Evolutionary conservation across 495 filamentous ascomycete species (phyloP).

Genomic region (Staphylotrichum tortipilum): DNA sequence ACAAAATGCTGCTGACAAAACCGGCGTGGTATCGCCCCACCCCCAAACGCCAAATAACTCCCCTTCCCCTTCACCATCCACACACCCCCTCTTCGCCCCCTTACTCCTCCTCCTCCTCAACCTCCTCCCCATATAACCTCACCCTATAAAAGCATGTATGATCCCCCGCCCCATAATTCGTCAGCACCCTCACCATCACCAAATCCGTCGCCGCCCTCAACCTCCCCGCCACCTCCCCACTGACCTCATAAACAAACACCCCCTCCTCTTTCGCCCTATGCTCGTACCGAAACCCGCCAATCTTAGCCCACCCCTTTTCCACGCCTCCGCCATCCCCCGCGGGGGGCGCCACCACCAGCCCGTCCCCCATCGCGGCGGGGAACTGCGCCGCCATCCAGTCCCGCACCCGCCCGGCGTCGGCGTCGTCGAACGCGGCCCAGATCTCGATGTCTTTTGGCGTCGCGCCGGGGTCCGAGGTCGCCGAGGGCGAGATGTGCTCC

Average conservation of each 20-base stretch:
- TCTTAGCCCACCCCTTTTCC: constrained; percentile 41
- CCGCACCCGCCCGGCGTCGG: constrained; percentile 18
- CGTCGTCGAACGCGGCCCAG: constrained; percentile 39
- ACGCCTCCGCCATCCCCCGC: too few relatives aligned
- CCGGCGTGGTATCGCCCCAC: constrained; percentile 7
- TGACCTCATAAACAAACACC: constrained; percentile 43
- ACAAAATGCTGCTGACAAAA: not conserved
- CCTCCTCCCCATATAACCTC: constrained; percentile 42
- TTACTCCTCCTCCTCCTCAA: constrained; percentile 2
- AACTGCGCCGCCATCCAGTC: constrained; percentile 26
- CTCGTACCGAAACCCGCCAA: constrained; percentile 47
- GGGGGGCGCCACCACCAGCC: too few relatives aligned
- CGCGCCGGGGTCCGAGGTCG: constrained; percentile 44
- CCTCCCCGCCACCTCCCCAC: constrained; percentile 25
- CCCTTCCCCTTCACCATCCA: not conserved
- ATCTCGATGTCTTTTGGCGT: constrained; percentile 55
- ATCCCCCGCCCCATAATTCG: constrained; percentile 44
- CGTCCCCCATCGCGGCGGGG: too few relatives aligned
- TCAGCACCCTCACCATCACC: constrained; percentile 42
- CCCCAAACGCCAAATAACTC: too few relatives aligned
- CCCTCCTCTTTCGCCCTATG: constrained; percentile 32
- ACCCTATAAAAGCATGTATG: constrained; percentile 58
- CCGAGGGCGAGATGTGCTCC: constrained; percentile 51
- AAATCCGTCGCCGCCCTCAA: constrained; percentile 30
- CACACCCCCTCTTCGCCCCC: not conserved